Base-by-base conservation (phyloP, 257 asterid species). In the Echites panduratus region DNA sequence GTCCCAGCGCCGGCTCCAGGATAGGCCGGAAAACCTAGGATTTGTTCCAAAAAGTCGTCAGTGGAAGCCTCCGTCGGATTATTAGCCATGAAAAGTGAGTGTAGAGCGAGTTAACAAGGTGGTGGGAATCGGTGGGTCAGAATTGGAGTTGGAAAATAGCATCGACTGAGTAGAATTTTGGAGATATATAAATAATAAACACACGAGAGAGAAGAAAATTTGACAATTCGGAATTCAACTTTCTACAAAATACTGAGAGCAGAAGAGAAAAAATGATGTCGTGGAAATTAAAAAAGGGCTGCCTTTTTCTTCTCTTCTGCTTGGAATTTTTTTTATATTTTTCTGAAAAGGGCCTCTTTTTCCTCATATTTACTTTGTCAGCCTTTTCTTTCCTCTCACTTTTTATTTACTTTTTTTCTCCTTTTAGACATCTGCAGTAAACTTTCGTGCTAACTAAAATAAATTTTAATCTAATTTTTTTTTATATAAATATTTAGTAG, bases 21-120 rank as follows among this genome's bases (percentile, higher is more conserved):
- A 61, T 89, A 93, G 70, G 86, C 71, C 40, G 88, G 98, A 73
- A 85, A 95, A 68, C 97, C 91, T 29, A 95, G 73, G 70, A 95
- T 83, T 79, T 92, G 97, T 71, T 95, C 99, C 44, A 95, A 79
- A 82, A 95, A 95, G 76, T 95, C 99, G 79, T 95, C 99, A 44
- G 97, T 84, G 0, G 97, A 77, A 44, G 87, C 72, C 49, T 91
- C 98, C 16, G 88, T 79, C 5, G 85, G 88, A 74, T 95, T 89
- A 83, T 87, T 89, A 52, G 97, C 92, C 99, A 92, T 92, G 9
- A 79, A 73, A 35, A 70, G 74, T 66, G 49, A 72, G 66, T 20
- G 63, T 38, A 61, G 45, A 50, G 57, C 61, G 76, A 74, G 79
- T 64, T 58, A 35, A 43, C 56, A 17, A 70, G 74, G 54, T 53